Base-by-base conservation (phyloP, 1,284 basidiomycete species). In the Trichosporon sp. region DNA sequence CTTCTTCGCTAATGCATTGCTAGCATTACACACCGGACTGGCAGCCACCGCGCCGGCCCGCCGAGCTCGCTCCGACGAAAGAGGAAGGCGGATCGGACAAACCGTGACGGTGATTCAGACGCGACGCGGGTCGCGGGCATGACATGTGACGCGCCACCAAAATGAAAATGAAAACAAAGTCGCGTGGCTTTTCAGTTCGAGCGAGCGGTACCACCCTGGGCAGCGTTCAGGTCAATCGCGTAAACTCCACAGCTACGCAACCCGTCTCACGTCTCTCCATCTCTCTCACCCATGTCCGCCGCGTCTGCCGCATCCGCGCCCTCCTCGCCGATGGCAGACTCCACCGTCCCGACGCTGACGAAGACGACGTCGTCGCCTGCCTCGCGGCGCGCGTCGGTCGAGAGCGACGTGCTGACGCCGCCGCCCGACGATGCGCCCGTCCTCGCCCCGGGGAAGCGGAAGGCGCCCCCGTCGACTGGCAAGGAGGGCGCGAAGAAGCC, bases 291-390 rank as follows among this genome's bases (percentile, higher is more conserved):
- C 18, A 60, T 60, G 56, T 60, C 56, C 13, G 56, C 23, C 47
- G 44, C 44, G n/a, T n/a, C n/a, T n/a, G n/a, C n/a, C n/a, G n/a
- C n/a, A n/a, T n/a, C n/a, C n/a, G n/a, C n/a, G n/a, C 11, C 35
- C 18, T 60, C 0, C 88, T 65, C 65, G 44, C 27, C 32, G 3
- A 47, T 35, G 42, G 65, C 44, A 5, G 47, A 35, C 32, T 35
- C 32, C n/a, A 44, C 44, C 15, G 32, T 47, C 27, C 35, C 42
- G 18, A 66, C 34, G 31, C 31, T 35, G 53, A 62, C 32, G 44
- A 56, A 44, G 53, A 66, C 31, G 34, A 38, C 51, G 32, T 27
- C 32, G 23, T 32, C 27, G 9, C 56, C 56, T 6, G 29, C 15
- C 2, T 60, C 56, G 6, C 27, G 27, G 3, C 51, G 51, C 51